Conservation (phyloP, 257 asterid genomes). For the Solanum chmielewskii region DNA sequence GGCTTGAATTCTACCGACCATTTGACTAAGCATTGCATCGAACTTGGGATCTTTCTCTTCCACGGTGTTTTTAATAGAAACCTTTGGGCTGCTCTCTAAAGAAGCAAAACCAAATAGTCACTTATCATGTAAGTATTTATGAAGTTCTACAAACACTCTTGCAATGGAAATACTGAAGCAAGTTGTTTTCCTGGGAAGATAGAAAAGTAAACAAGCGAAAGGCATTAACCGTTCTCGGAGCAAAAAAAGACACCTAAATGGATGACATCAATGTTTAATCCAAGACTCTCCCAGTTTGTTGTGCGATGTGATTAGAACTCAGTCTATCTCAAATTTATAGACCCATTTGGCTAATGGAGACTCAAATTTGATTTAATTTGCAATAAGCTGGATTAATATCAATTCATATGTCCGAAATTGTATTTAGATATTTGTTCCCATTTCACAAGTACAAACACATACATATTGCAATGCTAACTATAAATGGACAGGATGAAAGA, state of each 20-base stretch:
- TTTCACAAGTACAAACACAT: not conserved
- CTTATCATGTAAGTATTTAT: not conserved
- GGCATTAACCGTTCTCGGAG: not conserved
- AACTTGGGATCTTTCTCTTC: constrained; percentile 70
- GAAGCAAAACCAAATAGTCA: not conserved
- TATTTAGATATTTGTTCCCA: not conserved
- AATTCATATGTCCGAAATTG: not conserved
- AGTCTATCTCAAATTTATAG: not conserved
- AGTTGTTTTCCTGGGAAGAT: not conserved
- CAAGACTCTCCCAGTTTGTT: not conserved
- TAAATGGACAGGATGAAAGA: not conserved
- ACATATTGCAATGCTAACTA: not conserved
- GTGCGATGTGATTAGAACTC: not conserved
- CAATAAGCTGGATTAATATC: not conserved
- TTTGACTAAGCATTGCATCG: constrained; percentile 75
- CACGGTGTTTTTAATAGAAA: constrained; percentile 34
- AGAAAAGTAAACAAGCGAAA: not conserved
- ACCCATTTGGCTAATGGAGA: not conserved
- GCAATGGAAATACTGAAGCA: not conserved
- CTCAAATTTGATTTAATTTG: not conserved
- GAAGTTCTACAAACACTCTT: not conserved
- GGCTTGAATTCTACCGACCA: constrained; percentile 77
- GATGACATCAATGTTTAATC: not conserved
- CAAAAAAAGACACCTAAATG: not conserved
- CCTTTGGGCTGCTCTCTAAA: constrained; percentile 29